Base-by-base conservation (phyloP, 1,284 basidiomycete species). In the Leccinum fallax region DNA sequence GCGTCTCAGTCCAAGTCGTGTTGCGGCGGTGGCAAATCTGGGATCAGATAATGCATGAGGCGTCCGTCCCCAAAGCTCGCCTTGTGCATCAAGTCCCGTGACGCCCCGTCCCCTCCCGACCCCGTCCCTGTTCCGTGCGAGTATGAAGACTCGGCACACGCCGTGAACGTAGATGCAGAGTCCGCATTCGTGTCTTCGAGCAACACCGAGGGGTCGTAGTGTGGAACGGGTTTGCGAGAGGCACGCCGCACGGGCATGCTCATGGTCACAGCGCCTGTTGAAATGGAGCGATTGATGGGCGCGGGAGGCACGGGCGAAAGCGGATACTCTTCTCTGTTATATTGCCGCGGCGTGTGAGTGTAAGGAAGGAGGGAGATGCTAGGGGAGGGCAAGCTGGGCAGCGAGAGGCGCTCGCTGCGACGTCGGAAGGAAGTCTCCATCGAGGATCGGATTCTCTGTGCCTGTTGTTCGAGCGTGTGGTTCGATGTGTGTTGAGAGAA, bases 151-250 rank as follows among this genome's bases (percentile, higher is more conserved):
- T 65, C 72, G 55, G 63, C 64, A n/a, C 68, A 62, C 10, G 26
- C 66, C n/a, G 72, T 69, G 13, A 62, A 30, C 6, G 61, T 65
- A 13, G 72, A 73, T 26, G 59, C 62, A 19, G 69, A 64, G 51
- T 72, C 74, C 43, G 55, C 30, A 16, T 56, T 64, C 30, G 55
- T 46, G 53, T 65, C 63, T 59, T 75, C 72, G 26, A 55, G 34
- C 34, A 70, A 55, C 56, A 69, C 62, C 36, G 70, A 71, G 24
- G 74, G 66, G 63, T 78, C 72, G 64, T 84, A 81, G 26, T 74
- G 71, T 16, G 81, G 81, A 19, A 81, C 80, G 2, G 81, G 81
- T 70, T 82, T 82, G 55, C 79, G 73, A 24, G 79, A 71, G 55
- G 73, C 70, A 28, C 76, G 77, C 5, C 71, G 75, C 57, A 58